Percentiles rank a stretch among this genome's conserved stretches.
These are phyloP conservation scores for Coemansia sp. DNA, from an alignment of 192 early-diverging fungal species.

Conservation along the genomic window DNA sequence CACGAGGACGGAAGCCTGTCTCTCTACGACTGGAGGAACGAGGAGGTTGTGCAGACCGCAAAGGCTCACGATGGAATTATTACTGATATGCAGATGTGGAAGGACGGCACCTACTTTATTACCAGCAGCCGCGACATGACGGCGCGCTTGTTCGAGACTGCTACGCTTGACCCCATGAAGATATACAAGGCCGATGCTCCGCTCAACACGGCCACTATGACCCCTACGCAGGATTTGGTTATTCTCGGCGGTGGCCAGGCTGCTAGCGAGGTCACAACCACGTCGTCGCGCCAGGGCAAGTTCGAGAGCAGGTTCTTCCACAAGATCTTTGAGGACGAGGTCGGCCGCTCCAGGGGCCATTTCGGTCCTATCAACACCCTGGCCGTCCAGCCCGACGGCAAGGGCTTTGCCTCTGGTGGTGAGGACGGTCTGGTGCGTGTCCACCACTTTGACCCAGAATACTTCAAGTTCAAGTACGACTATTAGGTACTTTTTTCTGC, in stretches of 20 bases:
- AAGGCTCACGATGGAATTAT: conserved; percentile 67
- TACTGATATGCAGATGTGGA: conserved; percentile 91
- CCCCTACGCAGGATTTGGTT: conserved; percentile 83
- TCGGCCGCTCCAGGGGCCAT: conserved; percentile 95
- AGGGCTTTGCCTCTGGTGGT: conserved; percentile 90
- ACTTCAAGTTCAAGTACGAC: conserved; percentile 86
- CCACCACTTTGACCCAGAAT: conserved; percentile 94
- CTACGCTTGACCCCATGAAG: conserved; percentile 81
- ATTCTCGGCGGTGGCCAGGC: conserved; percentile 97
- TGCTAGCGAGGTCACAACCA: conserved; percentile 95
- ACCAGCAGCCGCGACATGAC: conserved; percentile 94
- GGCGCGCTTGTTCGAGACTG: conserved; percentile 83
- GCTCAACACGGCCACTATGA: conserved; percentile 90
- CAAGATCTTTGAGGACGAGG: conserved; percentile 93
- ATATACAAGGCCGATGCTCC: conserved; percentile 81
- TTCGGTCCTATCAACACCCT: conserved; percentile 99
- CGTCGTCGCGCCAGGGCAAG: conserved; percentile 85
- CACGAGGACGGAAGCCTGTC: conserved; percentile 91
- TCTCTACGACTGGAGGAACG: conserved; percentile 85
- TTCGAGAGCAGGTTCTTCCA: conserved; percentile 99
- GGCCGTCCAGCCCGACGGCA: conserved; percentile 94
- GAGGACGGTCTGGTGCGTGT: conserved; percentile 98
- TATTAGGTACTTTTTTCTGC: conserved; percentile 18
- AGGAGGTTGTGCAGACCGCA: conserved; percentile 60
- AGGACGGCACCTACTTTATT: conserved; percentile 90